Evolutionary conservation across 768 basidiomycete species (phyloP).

Genomic region (Holtermannia corniformis): DNA sequence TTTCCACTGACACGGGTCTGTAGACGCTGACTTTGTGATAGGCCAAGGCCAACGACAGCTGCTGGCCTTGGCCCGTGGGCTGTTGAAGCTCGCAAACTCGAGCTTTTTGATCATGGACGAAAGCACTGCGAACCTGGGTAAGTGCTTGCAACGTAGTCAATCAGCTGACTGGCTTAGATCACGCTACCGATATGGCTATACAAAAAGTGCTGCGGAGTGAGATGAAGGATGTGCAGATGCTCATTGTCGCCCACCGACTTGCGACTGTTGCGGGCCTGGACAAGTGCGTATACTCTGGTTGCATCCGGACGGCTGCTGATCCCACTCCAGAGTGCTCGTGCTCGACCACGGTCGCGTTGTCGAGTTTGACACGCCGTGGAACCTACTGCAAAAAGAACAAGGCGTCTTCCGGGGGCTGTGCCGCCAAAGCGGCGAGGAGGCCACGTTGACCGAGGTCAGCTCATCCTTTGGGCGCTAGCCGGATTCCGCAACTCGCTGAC

Average conservation of each 20-base stretch:
- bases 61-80: constrained; percentile 50
- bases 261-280: constrained; percentile 54
- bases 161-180: constrained; percentile 41
- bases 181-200: constrained; percentile 52
- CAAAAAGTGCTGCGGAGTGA: constrained; percentile 50
- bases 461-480: too few relatives aligned
- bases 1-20: constrained; percentile 1
- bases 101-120: constrained; percentile 56
- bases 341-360: constrained; percentile 46
- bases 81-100: constrained; percentile 46
- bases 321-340: constrained; percentile 44
- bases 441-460: constrained; percentile 27
- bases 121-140: constrained; percentile 41
- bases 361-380: constrained; percentile 38
- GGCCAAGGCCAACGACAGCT: constrained; percentile 53
- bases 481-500: too few relatives aligned
- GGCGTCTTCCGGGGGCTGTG: constrained; percentile 58
- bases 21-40: not conserved
- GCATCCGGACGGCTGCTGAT: not conserved
- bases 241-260: constrained; percentile 53
- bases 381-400: constrained; percentile 45
- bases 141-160: not conserved
- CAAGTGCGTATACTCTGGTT: constrained; percentile 41
- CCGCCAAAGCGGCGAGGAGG: constrained; percentile 36
- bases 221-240: constrained; percentile 46